Base-by-base conservation (phyloP, 108 stramenopile species). In the Pseudonitzschia delicatissima region DNA sequence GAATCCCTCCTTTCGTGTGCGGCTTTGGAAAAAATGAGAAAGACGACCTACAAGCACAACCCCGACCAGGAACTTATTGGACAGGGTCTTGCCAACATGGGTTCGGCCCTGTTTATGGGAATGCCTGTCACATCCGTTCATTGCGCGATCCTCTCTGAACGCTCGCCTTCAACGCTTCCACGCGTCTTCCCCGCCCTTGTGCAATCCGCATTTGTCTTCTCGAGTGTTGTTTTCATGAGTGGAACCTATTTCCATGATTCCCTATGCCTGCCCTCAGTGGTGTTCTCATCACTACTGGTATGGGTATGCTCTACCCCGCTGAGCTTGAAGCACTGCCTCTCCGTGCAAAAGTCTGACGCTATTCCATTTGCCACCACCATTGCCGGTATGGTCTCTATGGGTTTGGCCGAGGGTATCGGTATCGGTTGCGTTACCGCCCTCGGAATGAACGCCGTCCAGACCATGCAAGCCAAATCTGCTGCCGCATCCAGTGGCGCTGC, bases 11-110 rank as follows among this genome's bases (percentile, higher is more conserved):
- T 76, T 1, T 45, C 44, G n/a, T 76, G 74, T 49, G 69, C 74
- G 5, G 74, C 74, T 7, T 35, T 76, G 27, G 74, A 76, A 65
- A 76, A 76, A 45, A 76, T 76, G 74, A 76, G 70, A 39, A 76
- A 76, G 64, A 76, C 74, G 2, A 23, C 67, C 1, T 76, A 76
- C 55, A 53, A 70, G 39, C 52, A 76, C 64, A 70, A 65, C 36
- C 63, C 74, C 0, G 74, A 76, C 48, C 74, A 76, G 53, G 74
- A 76, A 70, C 39, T 76, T 5, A 53, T 76, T 0, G 74, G 74
- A 69, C 74, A 76, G 69, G 74, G 74, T 18, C 26, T 76, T 18
- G 74, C 68, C 32, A 76, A 76, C 55, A 65, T 76, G 0, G 74
- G 68, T 48, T 53, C 74, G 0, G 74, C 63, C 8, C 5, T 76